phyloP scores from a whole-genome alignment of 441 rosid genomes.

The Populus trichocarpa region DNA sequence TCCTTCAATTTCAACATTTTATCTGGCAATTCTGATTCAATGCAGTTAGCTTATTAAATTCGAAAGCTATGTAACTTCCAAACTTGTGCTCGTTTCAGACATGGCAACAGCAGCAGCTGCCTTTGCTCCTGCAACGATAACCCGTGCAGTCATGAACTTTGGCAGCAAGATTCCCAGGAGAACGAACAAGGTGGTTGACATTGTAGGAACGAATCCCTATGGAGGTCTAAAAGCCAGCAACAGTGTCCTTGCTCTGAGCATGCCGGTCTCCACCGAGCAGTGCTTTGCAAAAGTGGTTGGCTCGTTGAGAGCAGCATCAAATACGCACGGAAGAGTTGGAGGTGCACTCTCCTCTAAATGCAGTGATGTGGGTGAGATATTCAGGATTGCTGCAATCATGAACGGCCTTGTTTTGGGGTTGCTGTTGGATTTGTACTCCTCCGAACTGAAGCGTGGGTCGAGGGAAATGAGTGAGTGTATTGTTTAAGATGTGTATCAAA shows the following conservation, averaged over 20 bases:
- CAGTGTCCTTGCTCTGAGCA: constrained; percentile 47
- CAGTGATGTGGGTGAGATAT: constrained; percentile 54
- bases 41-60: too few relatives aligned
- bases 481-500: not conserved
- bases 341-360: constrained; percentile 57
- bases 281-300: constrained; percentile 47
- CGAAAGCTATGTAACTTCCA: not conserved
- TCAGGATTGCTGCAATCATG: constrained; percentile 63
- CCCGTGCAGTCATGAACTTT: constrained; percentile 18
- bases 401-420: constrained; percentile 63
- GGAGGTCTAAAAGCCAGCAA: constrained; percentile 71
- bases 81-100: not conserved
- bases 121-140: constrained; percentile 20
- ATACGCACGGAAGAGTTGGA: constrained; percentile 36
- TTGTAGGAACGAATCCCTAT: constrained; percentile 47
- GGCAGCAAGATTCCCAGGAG: constrained; percentile 29
- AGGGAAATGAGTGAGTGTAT: constrained; percentile 48
- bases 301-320: constrained; percentile 33
- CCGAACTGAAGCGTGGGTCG: constrained; percentile 56
- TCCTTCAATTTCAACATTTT: not conserved
- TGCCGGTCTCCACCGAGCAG: constrained; percentile 41
- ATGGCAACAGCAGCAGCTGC: constrained; percentile 46
- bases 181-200: constrained; percentile 31
- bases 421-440: constrained; percentile 76
- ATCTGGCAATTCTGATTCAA: too few relatives aligned